Evolutionary conservation across 306 rosid species (phyloP), one percentile per base, ranked within the genome.

Genomic region (Casuarina glauca): DNA sequence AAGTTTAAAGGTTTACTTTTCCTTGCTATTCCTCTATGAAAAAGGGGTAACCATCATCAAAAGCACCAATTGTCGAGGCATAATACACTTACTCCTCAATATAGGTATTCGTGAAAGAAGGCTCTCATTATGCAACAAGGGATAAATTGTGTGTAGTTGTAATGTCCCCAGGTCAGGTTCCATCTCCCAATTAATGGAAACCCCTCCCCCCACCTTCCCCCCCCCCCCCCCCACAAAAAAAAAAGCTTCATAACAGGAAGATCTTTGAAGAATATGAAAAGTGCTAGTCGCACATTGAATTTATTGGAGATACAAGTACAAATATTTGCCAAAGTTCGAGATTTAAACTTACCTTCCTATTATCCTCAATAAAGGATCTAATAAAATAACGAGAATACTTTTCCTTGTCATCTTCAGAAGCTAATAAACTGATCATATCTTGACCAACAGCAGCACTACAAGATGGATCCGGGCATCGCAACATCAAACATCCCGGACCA

Each of bases 391-490:
- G 97, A 3, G 16, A 77, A 83, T 91, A 94, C 84, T 94, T 94
- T 69, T 85, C 86, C 71, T 68, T 85, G 76, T 91, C 97, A 72
- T 90, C 97, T 19, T 69, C 39, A 53, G 90, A 81, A 54, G 91
- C 85, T 76, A 94, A 73, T 36, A 7, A 55, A 78, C 75, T 77
- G 76, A 94, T 87, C 92, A 91, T 94, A 85, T 94, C 89, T 85
- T 94, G 93, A 82, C 84, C 89, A 82, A 94, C 90, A 84, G 91
- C 90, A 64, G 93, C 94, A 74, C 66, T 88, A 83, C 98, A 94
- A 70, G 91, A 79, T 72, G 98, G 98, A 79, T 94, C 97, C 53
- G 98, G 98, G 71, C 98, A 94, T 81, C 94, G 87, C 88, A 94
- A 84, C 89, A 85, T 86, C 82, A 94, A 87, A 88, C 97, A 91